Percentiles rank a stretch among this genome's conserved stretches.
These are phyloP conservation scores for Globisporangium barbulae DNA, from an alignment of 352 stramenopile species.

Conservation along the genomic window DNA sequence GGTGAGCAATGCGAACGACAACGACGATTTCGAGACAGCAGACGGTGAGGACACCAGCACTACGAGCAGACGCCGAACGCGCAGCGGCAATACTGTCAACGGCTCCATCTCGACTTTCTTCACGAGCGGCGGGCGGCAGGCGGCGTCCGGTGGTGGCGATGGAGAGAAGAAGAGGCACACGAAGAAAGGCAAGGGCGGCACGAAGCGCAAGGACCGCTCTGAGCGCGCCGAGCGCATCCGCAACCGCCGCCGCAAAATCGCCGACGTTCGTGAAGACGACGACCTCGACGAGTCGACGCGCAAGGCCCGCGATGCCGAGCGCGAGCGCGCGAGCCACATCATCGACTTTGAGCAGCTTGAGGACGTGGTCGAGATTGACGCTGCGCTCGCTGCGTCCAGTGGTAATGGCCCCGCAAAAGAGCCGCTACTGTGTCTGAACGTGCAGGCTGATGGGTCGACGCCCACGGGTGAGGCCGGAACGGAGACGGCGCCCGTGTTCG, in stretches of 20 bases:
- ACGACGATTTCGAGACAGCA: conserved; percentile 10
- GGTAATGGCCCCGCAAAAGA: conserved; percentile 18
- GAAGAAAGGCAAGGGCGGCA: conserved; percentile 8
- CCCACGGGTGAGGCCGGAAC: conserved; percentile 44
- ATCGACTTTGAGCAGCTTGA: conserved; percentile 33
- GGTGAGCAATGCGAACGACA: conserved; percentile 15
- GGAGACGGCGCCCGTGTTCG: conserved; percentile 55
- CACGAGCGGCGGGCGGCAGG: background rate
- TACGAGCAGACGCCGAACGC: background rate
- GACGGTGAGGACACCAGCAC: background rate
- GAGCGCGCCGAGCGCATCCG: conserved; percentile 25
- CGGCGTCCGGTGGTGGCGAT: background rate
- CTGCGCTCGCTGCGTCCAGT: conserved; percentile 6
- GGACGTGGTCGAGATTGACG: conserved; percentile 27
- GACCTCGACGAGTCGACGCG: conserved; percentile 65
- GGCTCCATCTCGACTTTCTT: conserved; percentile 13
- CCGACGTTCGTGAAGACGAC: conserved; percentile 59
- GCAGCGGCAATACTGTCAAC: background rate
- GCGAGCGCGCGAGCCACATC: conserved; percentile 37
- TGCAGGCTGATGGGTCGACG: conserved; percentile 27
- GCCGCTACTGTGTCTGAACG: conserved; percentile 63
- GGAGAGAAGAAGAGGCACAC: conserved; percentile 18
- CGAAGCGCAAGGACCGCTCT: conserved; percentile 24
- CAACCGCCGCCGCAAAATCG: conserved; percentile 61
- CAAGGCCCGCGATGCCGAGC: conserved; percentile 59